Base-by-base conservation (phyloP, 306 rosid genomes). In the Cucurbita moschata region DNA sequence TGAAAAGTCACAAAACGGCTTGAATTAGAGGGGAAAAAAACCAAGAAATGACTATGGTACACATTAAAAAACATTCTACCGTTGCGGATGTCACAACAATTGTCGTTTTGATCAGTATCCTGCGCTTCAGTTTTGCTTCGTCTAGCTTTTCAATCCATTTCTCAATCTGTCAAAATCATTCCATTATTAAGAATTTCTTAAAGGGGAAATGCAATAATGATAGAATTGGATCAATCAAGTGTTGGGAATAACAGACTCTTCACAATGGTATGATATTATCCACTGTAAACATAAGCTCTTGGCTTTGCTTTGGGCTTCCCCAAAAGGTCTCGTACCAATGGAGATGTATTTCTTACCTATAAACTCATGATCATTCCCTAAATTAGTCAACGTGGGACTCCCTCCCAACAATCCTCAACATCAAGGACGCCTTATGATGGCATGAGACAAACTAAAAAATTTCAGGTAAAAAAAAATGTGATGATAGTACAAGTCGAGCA, bases 121-220 rank as follows among this genome's bases (percentile, higher is more conserved):
- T 94, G 70, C 61, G 77, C 85, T 88, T 89, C 77, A 83, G 68
- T 78, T 94, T 97, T 9, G 86, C 71, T 86, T 94, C 97, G 78
- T 94, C 99, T 82, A 94, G 82, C 81, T 94, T 94, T 83, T 91
- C 97, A 92, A 94, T 94, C 97, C 90, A 94, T 50, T 88, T 86
- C 81, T 94, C 97, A 70, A 89, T 87, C 99, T 94, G 76, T 61
- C 74, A 82, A 47, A 77, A 66, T 54, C 71, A 26, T 30, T 65
- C 65, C 72, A 79, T 77, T 68, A 67, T 56, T 47, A 42, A 43
- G 8, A 43, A 43, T 14, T 15, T 26, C 37, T 56, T 19, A n/a
- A 43, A 19, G 16, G 47, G 8, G 8, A 21, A 56, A 56, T 56
- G 35, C 56, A 11, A 2, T 30, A 30, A 30, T 30, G 35, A 30